Conservation (phyloP, 2,329 filamentous ascomycete species). For the Pseudonectria foliicola region DNA sequence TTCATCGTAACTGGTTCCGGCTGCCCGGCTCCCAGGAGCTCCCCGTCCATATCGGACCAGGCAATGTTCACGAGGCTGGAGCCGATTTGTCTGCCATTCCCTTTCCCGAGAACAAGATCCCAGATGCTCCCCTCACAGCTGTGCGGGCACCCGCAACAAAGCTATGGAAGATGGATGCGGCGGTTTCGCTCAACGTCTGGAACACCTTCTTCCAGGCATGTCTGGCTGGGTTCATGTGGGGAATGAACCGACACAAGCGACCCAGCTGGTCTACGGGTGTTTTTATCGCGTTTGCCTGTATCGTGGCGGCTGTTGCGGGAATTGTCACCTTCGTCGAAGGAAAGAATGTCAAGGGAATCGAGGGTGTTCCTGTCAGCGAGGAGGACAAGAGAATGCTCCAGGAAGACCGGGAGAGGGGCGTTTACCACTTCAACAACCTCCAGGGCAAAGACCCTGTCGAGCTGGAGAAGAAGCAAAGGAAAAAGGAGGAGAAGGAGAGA, state of each 20-base stretch:
- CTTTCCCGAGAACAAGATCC: slow-evolving; percentile 54
- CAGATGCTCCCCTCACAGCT: slow-evolving; percentile 64
- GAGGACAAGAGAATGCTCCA: slow-evolving; percentile 45
- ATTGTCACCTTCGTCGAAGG: slow-evolving; percentile 65
- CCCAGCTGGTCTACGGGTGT: slow-evolving; percentile 74
- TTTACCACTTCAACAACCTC: slow-evolving; percentile 46
- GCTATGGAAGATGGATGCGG: slow-evolving; percentile 70
- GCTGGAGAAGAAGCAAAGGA: slow-evolving; percentile 4
- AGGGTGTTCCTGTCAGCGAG: slow-evolving; percentile 59
- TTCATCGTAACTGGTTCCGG: slow-evolving; percentile 70
- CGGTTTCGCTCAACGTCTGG: slow-evolving; percentile 69
- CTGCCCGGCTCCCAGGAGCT: slow-evolving; percentile 59
- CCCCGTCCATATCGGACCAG: slow-evolving; percentile 44
- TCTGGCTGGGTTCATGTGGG: slow-evolving; percentile 79
- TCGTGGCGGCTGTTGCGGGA: slow-evolving; percentile 61
- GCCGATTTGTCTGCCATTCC: slow-evolving; percentile 39
- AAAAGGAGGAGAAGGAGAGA: slow-evolving; percentile 15
- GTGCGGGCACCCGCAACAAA: slow-evolving; percentile 59
- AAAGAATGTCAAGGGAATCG: slow-evolving; percentile 62
- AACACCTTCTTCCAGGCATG: slow-evolving; percentile 73
- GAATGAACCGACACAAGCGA: slow-evolving; percentile 62
- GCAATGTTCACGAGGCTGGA: slow-evolving; percentile 38
- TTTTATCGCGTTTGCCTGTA: slow-evolving; percentile 68
- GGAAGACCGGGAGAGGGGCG: slow-evolving; percentile 46
- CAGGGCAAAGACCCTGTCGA: slow-evolving; percentile 26